Conservation (phyloP, 495 filamentous ascomycete species). For the Neurospora sp. region DNA sequence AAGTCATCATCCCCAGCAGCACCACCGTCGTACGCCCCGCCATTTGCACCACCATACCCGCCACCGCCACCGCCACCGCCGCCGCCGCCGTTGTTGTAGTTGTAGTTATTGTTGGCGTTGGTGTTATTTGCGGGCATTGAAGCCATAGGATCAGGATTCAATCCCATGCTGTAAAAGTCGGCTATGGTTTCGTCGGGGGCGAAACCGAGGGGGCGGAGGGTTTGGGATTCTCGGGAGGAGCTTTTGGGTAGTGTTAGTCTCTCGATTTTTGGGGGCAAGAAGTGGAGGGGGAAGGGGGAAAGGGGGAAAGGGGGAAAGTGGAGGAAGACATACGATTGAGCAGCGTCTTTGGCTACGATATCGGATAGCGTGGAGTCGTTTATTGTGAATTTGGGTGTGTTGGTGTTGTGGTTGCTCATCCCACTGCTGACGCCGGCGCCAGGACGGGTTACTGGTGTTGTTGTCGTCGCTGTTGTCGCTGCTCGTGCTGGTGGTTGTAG, state of each 20-base stretch:
- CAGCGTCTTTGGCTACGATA: constrained; percentile 27
- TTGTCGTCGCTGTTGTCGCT: neutral
- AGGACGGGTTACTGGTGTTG: too few species aligned
- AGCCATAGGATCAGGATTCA: constrained; percentile 16
- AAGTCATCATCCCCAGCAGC: neutral
- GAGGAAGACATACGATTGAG: constrained; percentile 13
- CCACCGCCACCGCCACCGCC: neutral
- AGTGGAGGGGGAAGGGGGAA: too few species aligned
- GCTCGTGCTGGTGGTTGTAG: neutral
- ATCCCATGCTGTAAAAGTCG: constrained; percentile 28
- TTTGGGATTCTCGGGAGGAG: constrained; percentile 21
- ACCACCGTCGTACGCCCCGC: neutral
- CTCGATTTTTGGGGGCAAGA: neutral
- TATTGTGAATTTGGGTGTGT: neutral
- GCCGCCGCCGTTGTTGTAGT: neutral
- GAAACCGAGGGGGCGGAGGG: constrained; percentile 26
- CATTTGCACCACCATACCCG: neutral
- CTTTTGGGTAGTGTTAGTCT: too few species aligned
- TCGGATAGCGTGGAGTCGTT: constrained; percentile 19
- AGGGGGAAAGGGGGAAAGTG: neutral
- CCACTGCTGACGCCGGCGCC: too few species aligned
- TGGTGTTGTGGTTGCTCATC: neutral
- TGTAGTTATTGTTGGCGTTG: too few species aligned
- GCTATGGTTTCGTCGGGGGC: constrained; percentile 28
- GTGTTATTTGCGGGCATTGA: neutral